Evolutionary conservation across 1,139 yeast species (phyloP).

Genomic region (Candida pseudoviswanathii): DNA sequence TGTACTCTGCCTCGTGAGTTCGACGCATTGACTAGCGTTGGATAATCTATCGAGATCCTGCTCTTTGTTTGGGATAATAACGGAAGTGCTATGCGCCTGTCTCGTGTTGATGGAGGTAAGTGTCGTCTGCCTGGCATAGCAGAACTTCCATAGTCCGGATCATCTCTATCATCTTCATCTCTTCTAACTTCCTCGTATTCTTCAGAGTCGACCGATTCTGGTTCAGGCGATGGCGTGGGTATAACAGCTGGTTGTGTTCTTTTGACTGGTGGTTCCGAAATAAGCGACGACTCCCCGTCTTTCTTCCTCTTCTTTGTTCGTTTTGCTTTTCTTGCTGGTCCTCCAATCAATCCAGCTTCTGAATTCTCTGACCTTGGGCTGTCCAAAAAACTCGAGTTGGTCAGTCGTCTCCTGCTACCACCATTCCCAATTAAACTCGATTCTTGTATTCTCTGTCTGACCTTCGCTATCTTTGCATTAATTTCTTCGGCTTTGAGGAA

Average conservation of each 20-base stretch:
- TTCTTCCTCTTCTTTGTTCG: not conserved
- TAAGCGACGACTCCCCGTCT: not conserved
- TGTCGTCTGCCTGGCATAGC: not conserved
- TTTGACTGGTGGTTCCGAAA: not conserved
- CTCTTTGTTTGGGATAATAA: not conserved
- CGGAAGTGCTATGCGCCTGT: not conserved
- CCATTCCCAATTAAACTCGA: conserved; percentile 1
- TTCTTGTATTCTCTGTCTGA: conserved; percentile 4
- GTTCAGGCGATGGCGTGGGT: not conserved
- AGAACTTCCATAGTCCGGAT: conserved; percentile 4
- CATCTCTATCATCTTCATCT: not conserved
- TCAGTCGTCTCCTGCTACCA: not conserved
- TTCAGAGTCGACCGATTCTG: not conserved
- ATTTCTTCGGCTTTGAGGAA: not conserved
- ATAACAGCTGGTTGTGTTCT: not conserved
- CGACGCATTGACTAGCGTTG: conserved; percentile 8
- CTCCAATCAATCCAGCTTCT: not conserved
- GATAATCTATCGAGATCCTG: conserved; percentile 9
- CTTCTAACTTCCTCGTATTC: not conserved
- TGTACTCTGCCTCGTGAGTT: conserved; percentile 1
- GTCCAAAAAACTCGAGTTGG: not conserved
- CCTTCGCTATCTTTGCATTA: conserved; percentile 1
- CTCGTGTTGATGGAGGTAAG: not conserved
- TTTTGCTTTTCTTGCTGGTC: not conserved
- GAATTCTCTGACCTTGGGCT: conserved; percentile 1